These are phyloP conservation scores for Pythium diclinum DNA, from an alignment of 352 stramenopile species.

Conservation along the genomic window DNA sequence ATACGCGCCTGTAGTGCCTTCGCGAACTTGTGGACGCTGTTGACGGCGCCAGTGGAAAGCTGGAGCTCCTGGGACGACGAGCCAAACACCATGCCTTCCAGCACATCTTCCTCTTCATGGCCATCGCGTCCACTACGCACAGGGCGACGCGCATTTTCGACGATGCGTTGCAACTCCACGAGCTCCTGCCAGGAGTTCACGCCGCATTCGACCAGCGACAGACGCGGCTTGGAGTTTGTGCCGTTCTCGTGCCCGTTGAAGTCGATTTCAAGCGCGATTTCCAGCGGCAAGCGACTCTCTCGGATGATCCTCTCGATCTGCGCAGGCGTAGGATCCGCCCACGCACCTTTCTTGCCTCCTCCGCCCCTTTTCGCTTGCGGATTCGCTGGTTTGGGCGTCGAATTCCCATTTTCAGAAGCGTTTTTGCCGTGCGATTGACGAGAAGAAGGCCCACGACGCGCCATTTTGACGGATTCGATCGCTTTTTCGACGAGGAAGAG, in stretches of 20 bases:
- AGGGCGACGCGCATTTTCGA: slow-evolving; percentile 34
- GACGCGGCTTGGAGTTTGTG: not conserved
- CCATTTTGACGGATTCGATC: slow-evolving; percentile 6
- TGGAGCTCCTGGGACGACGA: slow-evolving; percentile 32
- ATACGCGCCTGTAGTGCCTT: slow-evolving; percentile 41
- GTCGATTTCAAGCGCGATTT: slow-evolving; percentile 17
- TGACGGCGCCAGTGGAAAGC: slow-evolving; percentile 30
- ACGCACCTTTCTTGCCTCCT: slow-evolving; percentile 9
- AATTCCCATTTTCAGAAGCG: not conserved
- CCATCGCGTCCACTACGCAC: not conserved
- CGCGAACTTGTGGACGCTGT: slow-evolving; percentile 46
- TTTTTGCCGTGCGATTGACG: not conserved
- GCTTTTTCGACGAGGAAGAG: not conserved
- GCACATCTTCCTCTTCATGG: slow-evolving; percentile 20
- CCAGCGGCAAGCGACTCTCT: slow-evolving; percentile 13
- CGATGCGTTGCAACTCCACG: slow-evolving; percentile 41
- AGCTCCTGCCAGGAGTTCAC: slow-evolving; percentile 47
- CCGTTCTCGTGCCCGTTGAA: too few relatives aligned
- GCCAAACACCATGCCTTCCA: slow-evolving; percentile 26
- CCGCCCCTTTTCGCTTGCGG: slow-evolving; percentile 2
- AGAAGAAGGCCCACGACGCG: slow-evolving; percentile 8
- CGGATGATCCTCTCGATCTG: slow-evolving; percentile 22
- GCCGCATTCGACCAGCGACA: slow-evolving; percentile 48
- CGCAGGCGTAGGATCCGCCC: slow-evolving; percentile 18
- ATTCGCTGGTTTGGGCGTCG: slow-evolving; percentile 1